Conservation (phyloP, 169 alveolate genomes). For the Plasmodium falciparum region DNA sequence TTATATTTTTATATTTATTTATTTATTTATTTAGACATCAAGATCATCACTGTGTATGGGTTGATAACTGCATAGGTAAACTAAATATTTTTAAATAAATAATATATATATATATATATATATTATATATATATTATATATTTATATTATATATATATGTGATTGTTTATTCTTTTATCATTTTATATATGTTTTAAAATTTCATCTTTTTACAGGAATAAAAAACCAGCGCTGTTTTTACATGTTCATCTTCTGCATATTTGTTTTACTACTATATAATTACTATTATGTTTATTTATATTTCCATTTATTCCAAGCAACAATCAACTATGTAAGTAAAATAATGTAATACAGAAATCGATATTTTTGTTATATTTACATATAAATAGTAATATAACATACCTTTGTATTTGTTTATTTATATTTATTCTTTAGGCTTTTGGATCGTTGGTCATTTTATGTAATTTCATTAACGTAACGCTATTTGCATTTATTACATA, state of each 20-base stretch:
- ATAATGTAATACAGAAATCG: neutral
- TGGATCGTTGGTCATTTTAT: constrained; percentile 52
- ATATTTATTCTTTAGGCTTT: constrained; percentile 36
- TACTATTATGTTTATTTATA: constrained; percentile 69
- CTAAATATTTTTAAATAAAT: neutral
- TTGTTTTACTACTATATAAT: constrained; percentile 31
- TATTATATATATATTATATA: too few relatives aligned
- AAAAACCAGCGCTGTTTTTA: constrained; percentile 82
- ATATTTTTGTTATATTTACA: neutral
- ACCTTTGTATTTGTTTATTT: constrained; percentile 28
- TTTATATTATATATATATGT: neutral
- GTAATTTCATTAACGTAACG: constrained; percentile 81
- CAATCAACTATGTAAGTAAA: constrained; percentile 68
- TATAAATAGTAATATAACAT: neutral
- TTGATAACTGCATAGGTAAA: constrained; percentile 95
- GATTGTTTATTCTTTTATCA: neutral
- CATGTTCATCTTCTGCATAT: constrained; percentile 78
- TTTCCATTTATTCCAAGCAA: constrained; percentile 26
- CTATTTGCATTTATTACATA: constrained; percentile 86
- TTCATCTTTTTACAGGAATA: constrained; percentile 76
- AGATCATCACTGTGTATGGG: constrained; percentile 98
- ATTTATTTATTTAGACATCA: constrained; percentile 79
- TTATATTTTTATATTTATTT: neutral
- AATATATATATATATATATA: constrained; percentile 66
- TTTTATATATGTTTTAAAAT: constrained; percentile 44